Evolutionary conservation across 257 asterid species (phyloP).

Genomic region (Solanum habrochaites): DNA sequence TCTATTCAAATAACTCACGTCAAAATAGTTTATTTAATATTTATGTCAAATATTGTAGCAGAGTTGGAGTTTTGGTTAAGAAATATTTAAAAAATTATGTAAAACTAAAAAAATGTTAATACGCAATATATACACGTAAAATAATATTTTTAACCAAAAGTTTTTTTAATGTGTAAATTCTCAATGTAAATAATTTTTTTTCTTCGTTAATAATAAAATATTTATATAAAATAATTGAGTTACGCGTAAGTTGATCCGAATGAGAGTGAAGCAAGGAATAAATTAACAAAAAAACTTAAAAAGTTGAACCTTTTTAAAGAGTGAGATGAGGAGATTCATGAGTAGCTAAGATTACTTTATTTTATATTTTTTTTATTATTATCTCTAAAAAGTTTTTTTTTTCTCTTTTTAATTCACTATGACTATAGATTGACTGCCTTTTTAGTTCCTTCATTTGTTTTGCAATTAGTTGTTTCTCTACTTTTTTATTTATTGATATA

Average conservation of each 20-base stretch:
- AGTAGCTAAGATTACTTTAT: conserved; percentile 21
- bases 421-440: conserved; percentile 39
- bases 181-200: too few species aligned
- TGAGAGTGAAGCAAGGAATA: not conserved
- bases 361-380: conserved; percentile 8
- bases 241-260: fast-evolving
- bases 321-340: conserved; percentile 56
- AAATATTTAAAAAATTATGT: too few species aligned
- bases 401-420: conserved; percentile 14
- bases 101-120: too few species aligned
- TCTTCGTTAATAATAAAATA: not conserved
- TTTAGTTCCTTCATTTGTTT: conserved; percentile 26
- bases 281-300: not conserved
- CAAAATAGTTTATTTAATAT: not conserved
- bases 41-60: not conserved
- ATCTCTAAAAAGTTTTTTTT: not conserved
- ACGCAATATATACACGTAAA: too few species aligned
- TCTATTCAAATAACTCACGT: not conserved
- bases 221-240: not conserved
- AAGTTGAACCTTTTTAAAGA: conserved; percentile 41
- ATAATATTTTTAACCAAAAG: too few species aligned
- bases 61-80: too few species aligned
- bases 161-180: too few species aligned
- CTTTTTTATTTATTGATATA: not conserved
- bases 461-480: not conserved